Base-by-base conservation (phyloP, 1,284 basidiomycete species). In the Cryptococcus amylolentus region DNA sequence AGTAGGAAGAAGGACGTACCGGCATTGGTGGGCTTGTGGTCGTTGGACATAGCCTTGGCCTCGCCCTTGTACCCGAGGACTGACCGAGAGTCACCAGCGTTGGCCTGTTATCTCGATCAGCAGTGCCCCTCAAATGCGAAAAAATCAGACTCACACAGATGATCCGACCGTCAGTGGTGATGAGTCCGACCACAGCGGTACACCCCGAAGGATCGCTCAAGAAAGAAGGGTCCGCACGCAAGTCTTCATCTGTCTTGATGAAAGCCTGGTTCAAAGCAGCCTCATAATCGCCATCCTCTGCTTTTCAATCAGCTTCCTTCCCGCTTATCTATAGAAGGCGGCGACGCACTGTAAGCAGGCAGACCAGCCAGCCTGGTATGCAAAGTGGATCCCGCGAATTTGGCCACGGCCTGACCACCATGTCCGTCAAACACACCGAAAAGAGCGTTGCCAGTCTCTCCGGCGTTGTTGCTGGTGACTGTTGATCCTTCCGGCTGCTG, bases 381-480 rank as follows among this genome's bases (percentile, higher is more conserved):
- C 20, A 98, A 83, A 58, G 93, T 87, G 68, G 88, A 83, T 37
- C 95, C 95, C 0, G 94, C 88, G 77, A 88, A 98, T 75, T 86
- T 87, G 23, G 96, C 93, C 20, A 94, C 91, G 1, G 88, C 84
- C 23, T 88, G 84, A 48, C 96, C 96, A 61, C 96, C 96, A 72
- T 99, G 96, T 23, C 96, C 96, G 78, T 99, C 96, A 72, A 97
- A 98, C 1, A 99, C 94, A 39, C 89, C 95, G 69, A 98, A 97
- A 78, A 98, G 95, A 1, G 79, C 79, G n/a, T 70, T 69, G 5
- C 69, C 77, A 20, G 41, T 50, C 14, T 55, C 58, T 16, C 81
- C 81, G 28, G 83, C 81, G 7, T 76, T 71, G 26, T 72, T 65
- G 52, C 72, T 78, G 52, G 77, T 68, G n/a, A 77, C 71, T 3